A percentile compares a stretch with the other conserved stretches of the same genome.
Conservation (phyloP, 306 rosid genomes). For the Dicorynia guianensis region DNA sequence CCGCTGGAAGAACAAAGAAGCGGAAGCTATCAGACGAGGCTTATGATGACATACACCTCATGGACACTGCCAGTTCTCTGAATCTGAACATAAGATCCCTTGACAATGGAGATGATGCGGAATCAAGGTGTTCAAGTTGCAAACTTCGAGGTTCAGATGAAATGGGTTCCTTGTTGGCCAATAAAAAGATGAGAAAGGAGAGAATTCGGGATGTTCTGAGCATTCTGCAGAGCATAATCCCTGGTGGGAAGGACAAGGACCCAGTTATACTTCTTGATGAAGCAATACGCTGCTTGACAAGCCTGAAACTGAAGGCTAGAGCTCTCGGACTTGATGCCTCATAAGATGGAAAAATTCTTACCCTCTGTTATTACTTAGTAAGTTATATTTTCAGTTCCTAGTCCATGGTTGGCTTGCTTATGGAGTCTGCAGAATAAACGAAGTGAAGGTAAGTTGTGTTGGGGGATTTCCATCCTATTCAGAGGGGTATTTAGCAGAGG, state of each 20-base stretch:
- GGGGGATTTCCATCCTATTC: neutral
- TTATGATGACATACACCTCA: conserved; percentile 43
- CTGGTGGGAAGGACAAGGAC: conserved; percentile 75
- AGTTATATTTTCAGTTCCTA: conserved; percentile 21
- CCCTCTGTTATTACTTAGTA: conserved; percentile 17
- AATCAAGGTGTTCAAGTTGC: conserved; percentile 73
- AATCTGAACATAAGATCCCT: conserved; percentile 49
- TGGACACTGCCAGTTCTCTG: conserved; percentile 74
- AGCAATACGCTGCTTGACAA: conserved; percentile 80
- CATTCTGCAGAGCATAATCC: conserved; percentile 78
- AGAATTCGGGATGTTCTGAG: conserved; percentile 74
- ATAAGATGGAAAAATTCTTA: conserved; percentile 38
- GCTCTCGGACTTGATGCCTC: conserved; percentile 63
- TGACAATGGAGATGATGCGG: conserved; percentile 59
- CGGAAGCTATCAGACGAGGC: conserved; percentile 61
- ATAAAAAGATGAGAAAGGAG: conserved; percentile 72
- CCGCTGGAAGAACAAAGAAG: conserved; percentile 62
- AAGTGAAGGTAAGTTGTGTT: conserved; percentile 16
- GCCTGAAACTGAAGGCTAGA: conserved; percentile 67
- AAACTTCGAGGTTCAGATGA: conserved; percentile 47
- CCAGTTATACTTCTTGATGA: conserved; percentile 80
- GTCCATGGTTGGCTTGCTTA: conserved; percentile 30
- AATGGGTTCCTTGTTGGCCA: conserved; percentile 44
- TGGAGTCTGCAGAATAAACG: conserved; percentile 51
- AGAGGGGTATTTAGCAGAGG: neutral